These are phyloP conservation scores for Keithomyces neogunnii DNA, from an alignment of 2,329 filamentous ascomycete species.

Conservation along the genomic window DNA sequence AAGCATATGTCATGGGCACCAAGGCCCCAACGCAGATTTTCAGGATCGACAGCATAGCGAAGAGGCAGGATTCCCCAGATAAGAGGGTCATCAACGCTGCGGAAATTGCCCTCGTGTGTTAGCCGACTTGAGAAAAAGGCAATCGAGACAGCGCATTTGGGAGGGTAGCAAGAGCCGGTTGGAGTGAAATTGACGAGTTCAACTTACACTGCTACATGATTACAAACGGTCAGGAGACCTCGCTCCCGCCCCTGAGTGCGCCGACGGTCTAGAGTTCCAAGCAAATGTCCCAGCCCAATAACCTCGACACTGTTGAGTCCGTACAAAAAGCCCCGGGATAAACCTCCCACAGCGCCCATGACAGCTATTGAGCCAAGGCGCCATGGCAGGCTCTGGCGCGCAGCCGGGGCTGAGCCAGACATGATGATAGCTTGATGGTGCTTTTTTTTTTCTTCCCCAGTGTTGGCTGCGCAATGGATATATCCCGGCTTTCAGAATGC, in stretches of 20 bases:
- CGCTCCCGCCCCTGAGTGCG: conserved; percentile 55
- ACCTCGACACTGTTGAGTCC: conserved; percentile 68
- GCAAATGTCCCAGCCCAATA: conserved; percentile 66
- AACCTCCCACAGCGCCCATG: conserved; percentile 62
- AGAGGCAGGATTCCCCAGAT: conserved; percentile 86
- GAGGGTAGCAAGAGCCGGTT: neutral
- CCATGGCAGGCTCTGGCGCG: conserved; percentile 56
- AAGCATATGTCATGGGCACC: conserved; percentile 96
- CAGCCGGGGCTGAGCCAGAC: conserved; percentile 15
- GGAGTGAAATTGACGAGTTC: neutral
- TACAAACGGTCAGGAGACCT: conserved; percentile 68
- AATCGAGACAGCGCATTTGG: neutral
- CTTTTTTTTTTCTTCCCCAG: neutral
- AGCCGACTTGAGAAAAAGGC: neutral
- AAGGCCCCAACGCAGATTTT: conserved; percentile 78
- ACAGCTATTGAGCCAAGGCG: conserved; percentile 63
- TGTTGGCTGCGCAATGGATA: too few relatives aligned
- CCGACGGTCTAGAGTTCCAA: conserved; percentile 66
- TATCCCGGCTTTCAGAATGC: too few relatives aligned
- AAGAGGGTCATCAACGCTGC: conserved; percentile 84
- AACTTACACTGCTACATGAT: conserved; percentile 31
- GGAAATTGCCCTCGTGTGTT: neutral
- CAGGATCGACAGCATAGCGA: conserved; percentile 60
- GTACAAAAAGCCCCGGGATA: conserved; percentile 69
- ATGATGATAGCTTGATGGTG: conserved; percentile 8